Evolutionary conservation across 2,329 filamentous ascomycete species (phyloP).

Genomic region (Pseudovirgaria hyperparasitica): DNA sequence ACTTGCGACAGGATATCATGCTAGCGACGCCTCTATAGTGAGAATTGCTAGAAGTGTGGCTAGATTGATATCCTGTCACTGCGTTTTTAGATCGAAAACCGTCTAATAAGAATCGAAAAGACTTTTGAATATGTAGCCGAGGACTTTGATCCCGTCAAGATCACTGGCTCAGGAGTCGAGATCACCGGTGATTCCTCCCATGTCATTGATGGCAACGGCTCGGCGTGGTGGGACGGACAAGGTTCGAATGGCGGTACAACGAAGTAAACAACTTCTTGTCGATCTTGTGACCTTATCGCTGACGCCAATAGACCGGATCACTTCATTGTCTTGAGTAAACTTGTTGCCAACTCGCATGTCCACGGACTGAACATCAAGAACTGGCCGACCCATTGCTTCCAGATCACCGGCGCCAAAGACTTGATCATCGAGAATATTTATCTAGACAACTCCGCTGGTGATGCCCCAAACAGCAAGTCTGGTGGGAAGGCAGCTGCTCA

Average conservation of each 20-base stretch:
- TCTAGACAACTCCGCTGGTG: constrained; percentile 41
- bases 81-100: too few species aligned
- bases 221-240: constrained; percentile 32
- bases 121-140: constrained; percentile 27
- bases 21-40: too few species aligned
- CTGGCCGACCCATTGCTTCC: constrained; percentile 37
- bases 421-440: constrained; percentile 33
- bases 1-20: too few species aligned
- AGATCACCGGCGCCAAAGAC: constrained; percentile 23
- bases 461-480: constrained; percentile 15
- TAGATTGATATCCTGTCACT: too few species aligned
- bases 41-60: too few species aligned
- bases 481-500: constrained; percentile 9
- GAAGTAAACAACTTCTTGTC: constrained; percentile 11
- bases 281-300: background rate
- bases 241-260: constrained; percentile 33
- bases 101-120: too few species aligned
- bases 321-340: constrained; percentile 24
- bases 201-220: constrained; percentile 28
- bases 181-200: constrained; percentile 27
- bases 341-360: constrained; percentile 24
- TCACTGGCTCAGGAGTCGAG: constrained; percentile 26
- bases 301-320: constrained; percentile 10
- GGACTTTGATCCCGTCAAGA: constrained; percentile 19
- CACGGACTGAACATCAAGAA: constrained; percentile 36